A percentile compares a stretch with the other conserved stretches of the same genome.
phyloP scores from a whole-genome alignment of 2,329 filamentous ascomycete genomes.

The Penicillium brasilianum region DNA sequence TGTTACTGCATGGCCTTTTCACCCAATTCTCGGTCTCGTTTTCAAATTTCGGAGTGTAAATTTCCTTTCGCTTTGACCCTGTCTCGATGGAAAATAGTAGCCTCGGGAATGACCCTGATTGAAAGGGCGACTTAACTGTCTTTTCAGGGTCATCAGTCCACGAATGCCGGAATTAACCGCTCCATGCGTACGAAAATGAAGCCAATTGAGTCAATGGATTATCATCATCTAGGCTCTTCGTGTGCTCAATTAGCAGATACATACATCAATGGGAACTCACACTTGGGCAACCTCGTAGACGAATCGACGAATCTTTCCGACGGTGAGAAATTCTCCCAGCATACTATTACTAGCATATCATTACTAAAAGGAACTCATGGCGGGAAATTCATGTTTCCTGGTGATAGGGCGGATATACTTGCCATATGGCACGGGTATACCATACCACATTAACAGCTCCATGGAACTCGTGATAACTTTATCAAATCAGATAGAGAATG shows the following conservation, averaged over 20 bases:
- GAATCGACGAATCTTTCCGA: not conserved
- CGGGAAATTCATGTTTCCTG: not conserved
- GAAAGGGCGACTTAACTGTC: not conserved
- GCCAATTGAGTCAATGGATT: not conserved
- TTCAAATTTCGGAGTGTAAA: not conserved
- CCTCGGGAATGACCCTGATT: not conserved
- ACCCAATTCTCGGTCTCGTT: no score
- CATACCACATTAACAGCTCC: not conserved
- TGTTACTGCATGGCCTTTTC: not conserved
- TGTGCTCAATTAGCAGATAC: not conserved
- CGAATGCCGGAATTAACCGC: not conserved
- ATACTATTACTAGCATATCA: no score
- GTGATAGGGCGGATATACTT: not conserved
- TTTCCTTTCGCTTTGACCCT: not conserved
- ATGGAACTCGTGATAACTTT: not conserved
- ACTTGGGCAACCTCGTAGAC: not conserved
- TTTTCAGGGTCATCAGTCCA: not conserved
- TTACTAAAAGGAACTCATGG: not conserved
- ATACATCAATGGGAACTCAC: not conserved
- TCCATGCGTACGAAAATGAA: not conserved
- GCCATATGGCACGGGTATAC: no score
- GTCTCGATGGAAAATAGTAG: not conserved
- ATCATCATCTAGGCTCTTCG: not conserved
- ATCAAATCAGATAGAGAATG: not conserved
- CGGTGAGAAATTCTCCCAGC: no score